Conservation (phyloP, 2,329 filamentous ascomycete genomes). For the Aureobasidium sp. region DNA sequence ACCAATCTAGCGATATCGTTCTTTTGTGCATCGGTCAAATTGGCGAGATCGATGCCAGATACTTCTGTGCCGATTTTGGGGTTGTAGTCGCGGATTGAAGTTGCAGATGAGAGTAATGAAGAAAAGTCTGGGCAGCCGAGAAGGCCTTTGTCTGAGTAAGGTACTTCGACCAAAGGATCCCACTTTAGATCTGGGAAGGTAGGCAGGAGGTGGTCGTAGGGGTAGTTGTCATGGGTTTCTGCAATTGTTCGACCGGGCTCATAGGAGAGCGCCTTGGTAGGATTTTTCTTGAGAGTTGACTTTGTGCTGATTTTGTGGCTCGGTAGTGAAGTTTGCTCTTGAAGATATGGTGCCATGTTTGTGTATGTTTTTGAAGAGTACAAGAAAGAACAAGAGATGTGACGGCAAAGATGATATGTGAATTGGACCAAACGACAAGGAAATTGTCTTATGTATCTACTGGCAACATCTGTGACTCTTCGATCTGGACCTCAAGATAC, state of each 20-base stretch:
- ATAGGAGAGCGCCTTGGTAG: conserved; percentile 29
- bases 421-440: neutral
- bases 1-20: conserved; percentile 49
- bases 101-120: conserved; percentile 45
- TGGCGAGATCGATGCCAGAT: conserved; percentile 44
- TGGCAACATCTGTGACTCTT: neutral
- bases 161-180: conserved; percentile 35
- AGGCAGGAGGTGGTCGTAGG: conserved; percentile 46
- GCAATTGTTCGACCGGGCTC: conserved; percentile 43
- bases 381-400: neutral
- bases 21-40: conserved; percentile 45
- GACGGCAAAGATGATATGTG: neutral
- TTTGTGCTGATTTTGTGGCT: neutral
- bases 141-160: conserved; percentile 48
- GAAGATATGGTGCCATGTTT: conserved; percentile 1
- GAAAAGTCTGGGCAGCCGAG: conserved; percentile 49
- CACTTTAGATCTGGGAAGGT: conserved; percentile 44
- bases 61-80: conserved; percentile 51
- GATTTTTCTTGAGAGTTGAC: neutral
- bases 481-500: neutral
- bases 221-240: conserved; percentile 42
- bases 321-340: neutral
- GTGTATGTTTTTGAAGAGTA: neutral
- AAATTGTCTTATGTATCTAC: neutral
- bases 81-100: conserved; percentile 50